These are phyloP conservation scores for Vitis hybrid DNA, from an alignment of 177 flowering plant species.

Conservation along the genomic window DNA sequence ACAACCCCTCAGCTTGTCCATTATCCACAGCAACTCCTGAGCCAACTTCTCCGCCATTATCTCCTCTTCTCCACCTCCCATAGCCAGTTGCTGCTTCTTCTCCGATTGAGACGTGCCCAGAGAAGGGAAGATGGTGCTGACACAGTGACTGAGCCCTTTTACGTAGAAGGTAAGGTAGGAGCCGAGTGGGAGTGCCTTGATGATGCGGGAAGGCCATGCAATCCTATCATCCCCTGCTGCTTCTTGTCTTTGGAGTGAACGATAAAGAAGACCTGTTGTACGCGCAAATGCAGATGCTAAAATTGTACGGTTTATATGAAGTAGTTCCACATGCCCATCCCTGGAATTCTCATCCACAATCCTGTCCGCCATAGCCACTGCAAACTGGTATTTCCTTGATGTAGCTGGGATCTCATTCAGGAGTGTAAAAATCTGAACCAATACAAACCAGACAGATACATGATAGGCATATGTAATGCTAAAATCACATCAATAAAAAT, in stretches of 20 bases:
- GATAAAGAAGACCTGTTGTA: constrained; percentile 34
- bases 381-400: constrained; percentile 57
- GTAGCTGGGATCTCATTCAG: constrained; percentile 47
- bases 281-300: constrained; percentile 49
- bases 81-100: constrained; percentile 10
- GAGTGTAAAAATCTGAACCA: constrained; percentile 34
- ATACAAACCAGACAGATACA: not conserved
- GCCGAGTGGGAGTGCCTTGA: constrained; percentile 38
- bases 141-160: constrained; percentile 16
- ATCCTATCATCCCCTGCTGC: not conserved
- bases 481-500: too few relatives aligned
- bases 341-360: constrained; percentile 50
- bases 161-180: constrained; percentile 25
- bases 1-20: constrained; percentile 28
- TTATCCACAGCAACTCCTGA: constrained; percentile 42
- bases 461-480: not conserved
- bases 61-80: constrained; percentile 5
- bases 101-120: not conserved
- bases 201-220: constrained; percentile 29
- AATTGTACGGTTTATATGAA: constrained; percentile 39
- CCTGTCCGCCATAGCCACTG: constrained; percentile 53
- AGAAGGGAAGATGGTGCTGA: constrained; percentile 13
- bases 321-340: constrained; percentile 28
- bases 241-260: constrained; percentile 15
- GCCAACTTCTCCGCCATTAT: constrained; percentile 14